Base-by-base conservation (phyloP, 495 filamentous ascomycete genomes). In the Annulohypoxylon nitens region DNA sequence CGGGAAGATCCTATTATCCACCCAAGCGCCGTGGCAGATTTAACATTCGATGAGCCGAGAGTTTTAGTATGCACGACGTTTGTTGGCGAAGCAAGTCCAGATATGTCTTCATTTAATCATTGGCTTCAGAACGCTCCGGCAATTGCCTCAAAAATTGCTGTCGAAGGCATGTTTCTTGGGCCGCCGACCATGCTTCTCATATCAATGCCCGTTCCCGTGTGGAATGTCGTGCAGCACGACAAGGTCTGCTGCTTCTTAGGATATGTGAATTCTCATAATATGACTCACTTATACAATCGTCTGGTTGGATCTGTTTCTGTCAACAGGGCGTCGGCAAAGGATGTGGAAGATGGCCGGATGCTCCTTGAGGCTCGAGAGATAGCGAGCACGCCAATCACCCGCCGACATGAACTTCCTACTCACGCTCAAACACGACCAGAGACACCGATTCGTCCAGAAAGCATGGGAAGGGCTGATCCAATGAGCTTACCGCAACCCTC, bases 121-220 rank as follows among this genome's bases (percentile, higher is more conserved):
- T 88, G 87, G 86, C 80, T 89, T 10, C 82, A 85, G 43, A 85
- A 83, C 61, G 82, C 79, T 18, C 84, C 86, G 3, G 71, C 81
- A 1, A 79, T 82, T 9, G 83, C 82, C 20, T 83, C 85, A 5
- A 86, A 86, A 55, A 84, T 88, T 51, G 80, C 83, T 5, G 86
- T 89, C 5, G 86, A 89, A 75, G 87, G 86, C 69, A 88, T 88
- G 82, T 89, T 89, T 69, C 76, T 88, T 23, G 87, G 87, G 0
- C 86, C 86, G 10, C 86, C 87, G 12, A 88, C 86, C 1, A 86
- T 88, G 79, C 71, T 89, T 8, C 78, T 89, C 47, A 83, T 88
- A 51, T 87, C 87, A 12, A 89, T 89, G 86, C 86, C 87, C 3
- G 77, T 82, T 58, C 77, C 78, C 2, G 79, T 89, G 26, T 89